These are phyloP conservation scores for Rhododendron mucronatum DNA, from an alignment of 148 eudicot genomes.

Conservation along the genomic window DNA sequence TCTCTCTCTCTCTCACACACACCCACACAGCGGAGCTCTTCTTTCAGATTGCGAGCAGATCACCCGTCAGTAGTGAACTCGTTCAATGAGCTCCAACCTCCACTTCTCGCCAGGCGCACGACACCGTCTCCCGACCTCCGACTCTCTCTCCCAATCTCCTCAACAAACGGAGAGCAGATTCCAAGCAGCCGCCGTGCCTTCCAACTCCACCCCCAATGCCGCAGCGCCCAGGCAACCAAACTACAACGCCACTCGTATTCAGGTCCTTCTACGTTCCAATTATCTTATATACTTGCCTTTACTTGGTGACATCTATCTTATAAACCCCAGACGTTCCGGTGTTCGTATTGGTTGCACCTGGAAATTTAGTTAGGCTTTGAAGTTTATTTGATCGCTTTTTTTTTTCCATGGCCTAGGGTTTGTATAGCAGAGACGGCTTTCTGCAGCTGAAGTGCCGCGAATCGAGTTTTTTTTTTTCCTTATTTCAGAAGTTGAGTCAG, in stretches of 20 bases:
- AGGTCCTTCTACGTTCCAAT: slow-evolving; percentile 19
- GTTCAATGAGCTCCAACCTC: not conserved
- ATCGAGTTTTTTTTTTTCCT: too few species aligned
- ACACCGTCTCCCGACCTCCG: not conserved
- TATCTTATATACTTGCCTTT: not conserved
- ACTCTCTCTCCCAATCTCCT: not conserved
- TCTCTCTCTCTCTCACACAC: not conserved
- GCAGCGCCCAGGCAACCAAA: slow-evolving; percentile 16
- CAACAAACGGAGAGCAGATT: slow-evolving; percentile 4
- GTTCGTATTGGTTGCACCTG: too few species aligned
- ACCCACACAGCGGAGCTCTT: not conserved
- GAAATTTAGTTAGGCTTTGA: too few species aligned
- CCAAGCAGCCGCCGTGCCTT: not conserved
- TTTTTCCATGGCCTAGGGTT: too few species aligned
- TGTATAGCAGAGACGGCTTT: too few species aligned
- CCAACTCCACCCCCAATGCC: not conserved
- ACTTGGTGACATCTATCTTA: not conserved
- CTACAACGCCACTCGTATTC: slow-evolving; percentile 28
- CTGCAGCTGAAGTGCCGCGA: too few species aligned
- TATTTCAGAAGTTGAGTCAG: not conserved
- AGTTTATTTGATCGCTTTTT: too few species aligned
- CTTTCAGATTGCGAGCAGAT: not conserved
- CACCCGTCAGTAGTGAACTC: not conserved
- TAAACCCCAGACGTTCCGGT: not conserved
- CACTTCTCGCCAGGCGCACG: slow-evolving; percentile 19